Conservation (phyloP, 805 yeast genomes). For the Suhomyces pyralidae region DNA sequence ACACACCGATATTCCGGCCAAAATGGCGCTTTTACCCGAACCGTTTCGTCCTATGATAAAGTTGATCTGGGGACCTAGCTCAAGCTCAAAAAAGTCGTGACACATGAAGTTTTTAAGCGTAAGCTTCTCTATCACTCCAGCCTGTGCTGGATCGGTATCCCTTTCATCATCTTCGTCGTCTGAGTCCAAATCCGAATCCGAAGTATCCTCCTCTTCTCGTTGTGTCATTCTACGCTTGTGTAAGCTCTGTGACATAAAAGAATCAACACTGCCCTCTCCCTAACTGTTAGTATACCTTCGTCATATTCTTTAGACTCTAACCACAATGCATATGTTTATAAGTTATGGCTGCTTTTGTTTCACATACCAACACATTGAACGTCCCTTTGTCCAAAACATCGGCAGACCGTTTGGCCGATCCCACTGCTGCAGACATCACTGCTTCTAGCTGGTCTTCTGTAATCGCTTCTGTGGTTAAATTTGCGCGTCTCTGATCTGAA, state of each 20-base stretch:
- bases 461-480: too few species aligned
- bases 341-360: too few species aligned
- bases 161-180: slow-evolving; percentile 15
- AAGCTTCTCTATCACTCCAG: slow-evolving; percentile 70
- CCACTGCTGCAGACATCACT: neutral
- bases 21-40: slow-evolving; percentile 83
- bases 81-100: slow-evolving; percentile 74
- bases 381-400: neutral
- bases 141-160: slow-evolving; percentile 29
- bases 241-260: slow-evolving; percentile 10
- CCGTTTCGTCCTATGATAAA: slow-evolving; percentile 90
- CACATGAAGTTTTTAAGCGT: slow-evolving; percentile 81
- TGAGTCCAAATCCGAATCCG: neutral
- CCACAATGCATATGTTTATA: too few species aligned
- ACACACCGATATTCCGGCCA: slow-evolving; percentile 85
- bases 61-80: slow-evolving; percentile 75
- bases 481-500: neutral
- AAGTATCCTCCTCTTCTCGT: slow-evolving; percentile 4
- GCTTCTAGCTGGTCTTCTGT: too few species aligned
- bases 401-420: neutral
- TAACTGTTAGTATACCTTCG: slow-evolving; percentile 1
- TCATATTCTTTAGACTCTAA: too few species aligned
- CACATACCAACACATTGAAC: neutral
- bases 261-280: slow-evolving; percentile 8
- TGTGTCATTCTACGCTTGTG: slow-evolving; percentile 2